These are phyloP conservation scores for Sarcocystis neurona DNA, from an alignment of 169 alveolate genomes.

Conservation along the genomic window DNA sequence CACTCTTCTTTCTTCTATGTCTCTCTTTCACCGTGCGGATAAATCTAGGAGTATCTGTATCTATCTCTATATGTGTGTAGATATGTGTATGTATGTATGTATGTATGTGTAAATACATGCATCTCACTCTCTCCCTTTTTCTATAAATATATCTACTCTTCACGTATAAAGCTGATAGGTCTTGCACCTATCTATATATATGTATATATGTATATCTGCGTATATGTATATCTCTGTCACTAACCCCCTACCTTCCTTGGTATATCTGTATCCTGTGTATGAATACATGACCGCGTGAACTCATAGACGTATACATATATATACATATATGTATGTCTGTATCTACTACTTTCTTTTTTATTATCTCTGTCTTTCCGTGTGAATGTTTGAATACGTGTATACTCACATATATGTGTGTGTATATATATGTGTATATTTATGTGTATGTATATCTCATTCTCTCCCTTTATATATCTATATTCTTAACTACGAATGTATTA, in stretches of 20 bases:
- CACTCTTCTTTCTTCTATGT: background rate
- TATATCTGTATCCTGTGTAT: too few species aligned
- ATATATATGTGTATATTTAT: background rate
- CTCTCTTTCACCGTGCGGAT: background rate
- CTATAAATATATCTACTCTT: background rate
- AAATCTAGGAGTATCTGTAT: constrained; percentile 2
- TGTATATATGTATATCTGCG: too few species aligned
- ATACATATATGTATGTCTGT: background rate
- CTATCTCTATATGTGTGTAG: constrained; percentile 46
- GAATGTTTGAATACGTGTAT: constrained; percentile 37
- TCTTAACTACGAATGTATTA: too few species aligned
- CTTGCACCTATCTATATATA: too few species aligned
- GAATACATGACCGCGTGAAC: background rate
- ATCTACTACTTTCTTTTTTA: too few species aligned
- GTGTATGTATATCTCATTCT: background rate
- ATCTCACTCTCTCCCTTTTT: background rate
- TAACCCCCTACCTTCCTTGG: too few species aligned
- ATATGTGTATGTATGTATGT: constrained; percentile 14
- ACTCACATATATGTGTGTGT: constrained; percentile 44
- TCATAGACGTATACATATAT: background rate
- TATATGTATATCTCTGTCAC: too few species aligned
- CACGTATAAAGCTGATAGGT: too few species aligned
- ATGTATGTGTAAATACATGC: background rate
- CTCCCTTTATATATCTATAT: background rate
- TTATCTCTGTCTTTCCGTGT: too few species aligned